A percentile compares a stretch with the other conserved stretches of the same genome.
These are phyloP conservation scores for Triangularia setosa DNA, from an alignment of 2,329 filamentous ascomycete genomes.

Conservation along the genomic window DNA sequence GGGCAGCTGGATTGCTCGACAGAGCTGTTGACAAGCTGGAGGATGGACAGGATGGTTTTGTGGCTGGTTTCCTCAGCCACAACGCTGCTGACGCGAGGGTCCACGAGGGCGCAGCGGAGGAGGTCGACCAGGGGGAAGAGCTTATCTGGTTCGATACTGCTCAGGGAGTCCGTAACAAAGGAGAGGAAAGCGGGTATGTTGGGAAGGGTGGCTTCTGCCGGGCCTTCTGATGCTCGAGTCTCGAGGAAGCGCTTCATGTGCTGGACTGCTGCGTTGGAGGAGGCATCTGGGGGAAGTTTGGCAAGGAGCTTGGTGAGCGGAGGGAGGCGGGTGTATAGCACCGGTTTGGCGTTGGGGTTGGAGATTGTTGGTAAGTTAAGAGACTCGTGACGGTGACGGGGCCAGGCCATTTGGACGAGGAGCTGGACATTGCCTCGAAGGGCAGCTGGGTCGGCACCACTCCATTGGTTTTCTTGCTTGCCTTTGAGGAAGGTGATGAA, in stretches of 20 bases:
- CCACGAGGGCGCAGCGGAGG: constrained; percentile 70
- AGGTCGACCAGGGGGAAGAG: constrained; percentile 86
- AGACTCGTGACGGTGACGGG: constrained; percentile 69
- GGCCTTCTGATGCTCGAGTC: constrained; percentile 51
- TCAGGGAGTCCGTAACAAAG: constrained; percentile 55
- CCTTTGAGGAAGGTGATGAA: constrained; percentile 82
- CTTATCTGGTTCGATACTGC: constrained; percentile 55
- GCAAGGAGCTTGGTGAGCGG: constrained; percentile 76
- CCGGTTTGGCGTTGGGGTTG: constrained; percentile 58
- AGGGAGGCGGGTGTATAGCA: constrained; percentile 73
- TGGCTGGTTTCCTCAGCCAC: constrained; percentile 71
- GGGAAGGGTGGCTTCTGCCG: constrained; percentile 66
- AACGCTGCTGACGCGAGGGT: constrained; percentile 74
- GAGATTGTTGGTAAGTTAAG: constrained; percentile 69
- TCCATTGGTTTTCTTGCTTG: constrained; percentile 74
- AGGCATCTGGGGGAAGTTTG: constrained; percentile 63
- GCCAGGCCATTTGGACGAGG: constrained; percentile 70
- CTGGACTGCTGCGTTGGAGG: constrained; percentile 57
- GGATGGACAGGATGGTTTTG: constrained; percentile 57
- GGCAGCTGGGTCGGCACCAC: constrained; percentile 65
- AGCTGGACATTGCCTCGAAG: constrained; percentile 70
- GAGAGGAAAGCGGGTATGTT: constrained; percentile 61
- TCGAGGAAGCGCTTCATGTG: constrained; percentile 70
- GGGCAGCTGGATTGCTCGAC: constrained; percentile 49
- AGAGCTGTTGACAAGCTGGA: constrained; percentile 56